Evolutionary conservation across 2,329 filamentous ascomycete species (phyloP).

Genomic region (Fusarium sp.): DNA sequence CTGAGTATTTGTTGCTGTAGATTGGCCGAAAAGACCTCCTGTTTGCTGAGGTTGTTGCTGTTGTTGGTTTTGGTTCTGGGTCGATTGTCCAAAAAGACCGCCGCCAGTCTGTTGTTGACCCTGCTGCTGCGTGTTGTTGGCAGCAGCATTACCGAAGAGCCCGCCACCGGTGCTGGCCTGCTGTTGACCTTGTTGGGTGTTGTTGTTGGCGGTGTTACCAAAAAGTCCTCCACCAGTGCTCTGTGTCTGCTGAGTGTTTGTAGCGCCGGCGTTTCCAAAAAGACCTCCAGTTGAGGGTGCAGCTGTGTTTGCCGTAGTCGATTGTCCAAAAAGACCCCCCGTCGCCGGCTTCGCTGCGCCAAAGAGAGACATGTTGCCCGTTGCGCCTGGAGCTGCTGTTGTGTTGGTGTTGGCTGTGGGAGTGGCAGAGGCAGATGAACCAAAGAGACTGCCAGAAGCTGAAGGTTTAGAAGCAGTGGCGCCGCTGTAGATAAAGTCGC

Average conservation of each 20-base stretch:
- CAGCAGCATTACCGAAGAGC: constrained; percentile 51
- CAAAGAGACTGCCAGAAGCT: constrained; percentile 56
- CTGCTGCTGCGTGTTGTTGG: constrained; percentile 44
- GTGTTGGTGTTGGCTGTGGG: constrained; percentile 46
- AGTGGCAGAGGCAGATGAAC: constrained; percentile 45
- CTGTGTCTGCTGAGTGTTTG: constrained; percentile 49
- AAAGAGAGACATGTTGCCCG: constrained; percentile 53
- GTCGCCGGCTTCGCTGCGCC: constrained; percentile 47
- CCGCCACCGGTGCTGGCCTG: constrained; percentile 41
- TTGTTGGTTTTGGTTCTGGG: constrained; percentile 35
- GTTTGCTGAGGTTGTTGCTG: constrained; percentile 44
- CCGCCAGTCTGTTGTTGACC: constrained; percentile 37
- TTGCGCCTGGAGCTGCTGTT: constrained; percentile 42
- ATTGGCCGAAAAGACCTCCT: constrained; percentile 51
- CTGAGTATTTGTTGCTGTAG: constrained; percentile 36
- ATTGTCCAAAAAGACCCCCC: constrained; percentile 52
- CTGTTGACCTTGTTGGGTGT: constrained; percentile 46
- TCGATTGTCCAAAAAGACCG: constrained; percentile 47
- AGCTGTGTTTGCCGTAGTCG: constrained; percentile 41
- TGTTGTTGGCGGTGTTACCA: constrained; percentile 45
- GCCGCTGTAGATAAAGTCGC: constrained; percentile 39
- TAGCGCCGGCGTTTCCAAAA: constrained; percentile 50
- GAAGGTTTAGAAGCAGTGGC: constrained; percentile 51
- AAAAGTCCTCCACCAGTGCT: constrained; percentile 51
- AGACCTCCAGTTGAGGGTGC: constrained; percentile 47